Evolutionary conservation across 2,329 filamentous ascomycete species (phyloP).

Genomic region (Fusarium sp.): DNA sequence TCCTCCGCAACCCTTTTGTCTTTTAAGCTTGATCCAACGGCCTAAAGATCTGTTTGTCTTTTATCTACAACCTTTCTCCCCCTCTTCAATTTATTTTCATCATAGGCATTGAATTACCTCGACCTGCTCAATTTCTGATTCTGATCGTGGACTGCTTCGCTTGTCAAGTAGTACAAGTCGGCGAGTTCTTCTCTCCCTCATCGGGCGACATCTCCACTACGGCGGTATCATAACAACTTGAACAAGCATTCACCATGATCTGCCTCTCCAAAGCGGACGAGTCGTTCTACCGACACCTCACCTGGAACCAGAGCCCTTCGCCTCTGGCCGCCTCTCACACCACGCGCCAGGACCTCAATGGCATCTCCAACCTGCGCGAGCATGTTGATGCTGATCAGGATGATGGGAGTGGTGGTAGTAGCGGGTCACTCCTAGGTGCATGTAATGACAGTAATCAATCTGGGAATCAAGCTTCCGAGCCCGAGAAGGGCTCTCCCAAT

Average conservation of each 20-base stretch:
- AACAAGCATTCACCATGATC: conserved; percentile 54
- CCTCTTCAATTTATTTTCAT: background rate
- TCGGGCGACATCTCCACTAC: conserved; percentile 11
- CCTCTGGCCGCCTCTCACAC: conserved; percentile 61
- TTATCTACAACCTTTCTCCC: background rate
- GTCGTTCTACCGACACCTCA: conserved; percentile 58
- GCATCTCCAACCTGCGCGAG: conserved; percentile 64
- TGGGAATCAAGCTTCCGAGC: conserved; percentile 32
- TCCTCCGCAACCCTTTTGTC: conserved; percentile 32
- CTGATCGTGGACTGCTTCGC: conserved; percentile 3
- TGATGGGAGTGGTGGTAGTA: conserved; percentile 44
- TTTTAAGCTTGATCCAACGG: conserved; percentile 8
- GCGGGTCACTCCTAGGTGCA: conserved; percentile 34
- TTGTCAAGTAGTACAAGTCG: background rate
- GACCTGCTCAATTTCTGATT: background rate
- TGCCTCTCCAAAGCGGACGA: conserved; percentile 67
- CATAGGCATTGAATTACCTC: background rate
- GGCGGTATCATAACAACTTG: background rate
- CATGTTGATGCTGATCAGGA: conserved; percentile 53
- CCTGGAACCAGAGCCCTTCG: conserved; percentile 67
- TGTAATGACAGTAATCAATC: conserved; percentile 44
- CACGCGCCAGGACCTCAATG: conserved; percentile 67
- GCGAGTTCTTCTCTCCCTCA: conserved; percentile 6
- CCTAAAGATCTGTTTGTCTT: background rate
- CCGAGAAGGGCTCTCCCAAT: conserved; percentile 20